phyloP scores from a whole-genome alignment of 257 asterid species.

The Jacaranda mimosifolia region DNA sequence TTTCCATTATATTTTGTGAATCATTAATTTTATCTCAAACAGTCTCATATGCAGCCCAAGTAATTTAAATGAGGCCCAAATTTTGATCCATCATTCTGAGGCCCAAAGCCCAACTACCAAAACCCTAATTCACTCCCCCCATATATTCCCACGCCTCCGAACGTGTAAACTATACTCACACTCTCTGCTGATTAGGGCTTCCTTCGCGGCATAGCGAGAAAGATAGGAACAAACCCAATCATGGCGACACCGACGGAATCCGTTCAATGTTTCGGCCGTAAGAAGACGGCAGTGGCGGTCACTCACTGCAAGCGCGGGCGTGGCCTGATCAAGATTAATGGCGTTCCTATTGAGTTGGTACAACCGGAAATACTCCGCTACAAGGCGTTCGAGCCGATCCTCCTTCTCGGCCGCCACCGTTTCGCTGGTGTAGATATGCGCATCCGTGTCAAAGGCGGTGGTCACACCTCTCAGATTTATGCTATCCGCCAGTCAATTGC shows the following conservation, averaged over 20 bases:
- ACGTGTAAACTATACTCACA: constrained; percentile 2
- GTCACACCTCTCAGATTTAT: constrained; percentile 85
- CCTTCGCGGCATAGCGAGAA: constrained; percentile 31
- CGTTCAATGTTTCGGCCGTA: constrained; percentile 81
- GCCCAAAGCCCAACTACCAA: background rate
- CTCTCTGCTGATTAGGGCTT: constrained; percentile 23
- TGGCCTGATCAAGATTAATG: constrained; percentile 78
- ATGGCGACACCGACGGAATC: constrained; percentile 65
- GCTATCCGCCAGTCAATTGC: constrained; percentile 84
- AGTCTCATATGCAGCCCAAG: too few relatives aligned
- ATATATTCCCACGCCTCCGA: background rate
- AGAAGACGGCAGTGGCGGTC: constrained; percentile 85
- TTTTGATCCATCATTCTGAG: background rate
- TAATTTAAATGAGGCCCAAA: too few relatives aligned
- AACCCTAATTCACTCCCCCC: constrained; percentile 17
- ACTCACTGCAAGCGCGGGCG: constrained; percentile 87
- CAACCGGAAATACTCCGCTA: constrained; percentile 83
- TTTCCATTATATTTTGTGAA: too few relatives aligned
- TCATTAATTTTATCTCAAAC: too few relatives aligned
- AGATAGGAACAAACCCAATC: constrained; percentile 3
- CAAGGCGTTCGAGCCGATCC: constrained; percentile 82
- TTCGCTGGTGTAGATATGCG: constrained; percentile 85
- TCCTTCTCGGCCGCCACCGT: constrained; percentile 74
- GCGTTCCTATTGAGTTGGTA: constrained; percentile 80
- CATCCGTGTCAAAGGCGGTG: constrained; percentile 82